Evolutionary conservation across 83 land plant genomes (phyloP), one percentile per base, ranked within the genome.

Genomic region (Diphasiastrum complanatum): DNA sequence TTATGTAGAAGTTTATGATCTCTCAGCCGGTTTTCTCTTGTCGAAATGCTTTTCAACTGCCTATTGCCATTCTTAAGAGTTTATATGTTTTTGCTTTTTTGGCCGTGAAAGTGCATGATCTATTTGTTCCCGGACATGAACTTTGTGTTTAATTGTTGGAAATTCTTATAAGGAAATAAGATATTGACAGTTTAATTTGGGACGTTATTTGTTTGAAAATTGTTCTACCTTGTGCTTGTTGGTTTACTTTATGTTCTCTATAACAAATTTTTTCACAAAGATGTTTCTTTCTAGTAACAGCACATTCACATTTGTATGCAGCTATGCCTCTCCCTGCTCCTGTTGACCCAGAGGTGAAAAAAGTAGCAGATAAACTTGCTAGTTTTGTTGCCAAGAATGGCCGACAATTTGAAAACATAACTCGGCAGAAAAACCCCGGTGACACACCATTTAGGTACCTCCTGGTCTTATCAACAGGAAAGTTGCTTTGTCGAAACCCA

Each of bases 371-470:
- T 68, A 95, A 81, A 68, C 70, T 95, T 52, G 99, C 99, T 63
- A 81, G 66, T 79, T 90, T 95, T 79, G 99, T 95, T 40, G 99
- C 99, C 10, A 95, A 89, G 76, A 77, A 84, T 82, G 99, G 99
- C 50, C 78, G 97, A 72, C 87, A 90, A 57, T 81, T 89, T 74
- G 99, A 95, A 75, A 47, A 95, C 68, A 49, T 90, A 18, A 95
- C 99, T 1, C 88, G 99, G 2, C 88, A 86, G 65, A 89, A 75
- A 38, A 95, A 95, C 63, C 97, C 97, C 54, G 93, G 93, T 34
- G 89, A 93, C 50, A 81, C 96, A 18, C 92, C 91, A 48, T 93
- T 93, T 59, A 77, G 86, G 99, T 93, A 81, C 51, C 77, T 64
- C 2, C 2, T 32, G 32, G 40, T 36, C n/a, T 24, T 37, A 32